Base-by-base conservation (phyloP, 2,329 filamentous ascomycete species). In the Parascedosporium putredinis region DNA sequence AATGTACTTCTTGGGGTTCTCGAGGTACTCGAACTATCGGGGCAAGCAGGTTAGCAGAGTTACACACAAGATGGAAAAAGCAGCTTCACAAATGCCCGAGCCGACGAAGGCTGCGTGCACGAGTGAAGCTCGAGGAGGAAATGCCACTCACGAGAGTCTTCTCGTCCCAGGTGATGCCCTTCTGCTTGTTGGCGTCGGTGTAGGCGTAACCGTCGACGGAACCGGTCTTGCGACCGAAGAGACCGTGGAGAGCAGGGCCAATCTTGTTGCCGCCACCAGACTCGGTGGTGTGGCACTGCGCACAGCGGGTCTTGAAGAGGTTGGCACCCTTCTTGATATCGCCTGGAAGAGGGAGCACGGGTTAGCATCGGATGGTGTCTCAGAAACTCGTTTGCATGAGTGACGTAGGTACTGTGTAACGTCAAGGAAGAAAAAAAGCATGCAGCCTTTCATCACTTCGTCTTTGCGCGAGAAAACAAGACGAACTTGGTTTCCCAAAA, bases 1-100 rank as follows among this genome's bases (percentile, higher is more conserved):
- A 59, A 98, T 96, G 83, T 90, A 98, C 82, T 97, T 97, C 86
- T 98, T 98, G 76, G 93, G 93, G 86, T 97, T 97, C 83, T 98
- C 93, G 65, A 98, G 90, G 84, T 98, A 98, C 60, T 84, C 80
- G 75, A 95, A 97, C 87, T 90, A 23, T 34, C 18, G n/a, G 18
- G 16, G 36, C 18, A 4, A 40, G 25, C 29, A 14, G 9, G 22
- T 40, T 29, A 42, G 47, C 18, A 20, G 4, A 25, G 14, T 10
- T 5, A 20, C 5, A 34, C 9, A n/a, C 4, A 14, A 14, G 23
- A 16, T 7, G n/a, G 23, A 16, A 16, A 46, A 16, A 34, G 34
- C n/a, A n/a, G n/a, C n/a, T n/a, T n/a, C n/a, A n/a, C n/a, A n/a
- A n/a, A n/a, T n/a, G n/a, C n/a, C n/a, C n/a, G n/a, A n/a, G n/a